Percentiles rank a stretch among this genome's conserved stretches.
phyloP scores from a whole-genome alignment of 2,329 filamentous ascomycete species.

The Monosporascus sp. region DNA sequence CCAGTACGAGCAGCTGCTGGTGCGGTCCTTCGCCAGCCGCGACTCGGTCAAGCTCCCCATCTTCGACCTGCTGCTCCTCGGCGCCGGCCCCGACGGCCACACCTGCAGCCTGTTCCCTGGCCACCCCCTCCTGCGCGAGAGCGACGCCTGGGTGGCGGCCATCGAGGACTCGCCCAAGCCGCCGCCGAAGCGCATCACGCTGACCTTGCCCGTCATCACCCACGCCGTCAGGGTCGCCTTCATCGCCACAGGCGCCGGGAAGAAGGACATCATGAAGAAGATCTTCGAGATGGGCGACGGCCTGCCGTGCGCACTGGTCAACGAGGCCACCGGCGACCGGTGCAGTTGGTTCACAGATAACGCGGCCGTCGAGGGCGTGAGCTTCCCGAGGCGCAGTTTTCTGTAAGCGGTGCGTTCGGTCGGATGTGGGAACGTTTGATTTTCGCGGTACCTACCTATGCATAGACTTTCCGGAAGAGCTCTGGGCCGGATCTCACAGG shows the following conservation, averaged over 20 bases:
- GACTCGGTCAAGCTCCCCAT: conserved; percentile 93
- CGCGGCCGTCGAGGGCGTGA: conserved; percentile 77
- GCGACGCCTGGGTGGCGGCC: conserved; percentile 83
- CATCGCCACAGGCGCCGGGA: conserved; percentile 81
- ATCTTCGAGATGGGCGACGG: conserved; percentile 83
- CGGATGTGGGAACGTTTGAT: neutral
- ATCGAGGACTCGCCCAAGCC: conserved; percentile 95
- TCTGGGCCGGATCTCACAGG: neutral
- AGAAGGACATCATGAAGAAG: conserved; percentile 86
- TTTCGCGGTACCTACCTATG: neutral
- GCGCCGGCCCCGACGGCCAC: conserved; percentile 93
- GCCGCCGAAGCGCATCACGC: conserved; percentile 81
- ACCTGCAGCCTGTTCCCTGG: conserved; percentile 95
- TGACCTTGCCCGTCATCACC: conserved; percentile 84
- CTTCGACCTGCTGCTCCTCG: conserved; percentile 89
- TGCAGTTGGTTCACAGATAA: conserved; percentile 95
- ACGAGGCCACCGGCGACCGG: conserved; percentile 74
- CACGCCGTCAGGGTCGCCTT: conserved; percentile 86
- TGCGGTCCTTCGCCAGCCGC: conserved; percentile 79
- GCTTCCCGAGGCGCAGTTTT: conserved; percentile 70
- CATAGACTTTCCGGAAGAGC: neutral
- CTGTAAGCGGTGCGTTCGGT: conserved; percentile 27
- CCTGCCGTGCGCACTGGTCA: conserved; percentile 83
- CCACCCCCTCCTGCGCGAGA: conserved; percentile 80
- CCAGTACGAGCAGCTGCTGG: conserved; percentile 84